Conservation (phyloP, 441 rosid genomes). For the Croton setiger region DNA sequence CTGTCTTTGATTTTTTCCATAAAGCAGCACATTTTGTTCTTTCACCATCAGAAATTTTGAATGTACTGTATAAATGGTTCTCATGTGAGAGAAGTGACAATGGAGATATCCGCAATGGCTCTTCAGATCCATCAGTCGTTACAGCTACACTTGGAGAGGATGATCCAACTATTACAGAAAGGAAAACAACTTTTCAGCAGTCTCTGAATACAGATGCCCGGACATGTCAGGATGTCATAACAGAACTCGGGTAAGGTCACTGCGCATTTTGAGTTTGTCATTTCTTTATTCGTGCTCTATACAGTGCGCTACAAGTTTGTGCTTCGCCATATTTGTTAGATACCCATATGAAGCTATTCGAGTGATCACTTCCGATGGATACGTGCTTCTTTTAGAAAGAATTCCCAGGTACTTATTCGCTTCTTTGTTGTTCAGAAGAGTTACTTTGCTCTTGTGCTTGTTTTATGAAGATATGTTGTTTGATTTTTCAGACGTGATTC, state of each 20-base stretch:
- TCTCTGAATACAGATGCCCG: slow-evolving; percentile 89
- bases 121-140: slow-evolving; percentile 37
- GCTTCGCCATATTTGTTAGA: slow-evolving; percentile 35
- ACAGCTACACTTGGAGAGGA: slow-evolving; percentile 60
- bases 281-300: slow-evolving; percentile 12
- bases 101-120: slow-evolving; percentile 21
- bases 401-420: slow-evolving; percentile 66
- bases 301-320: slow-evolving; percentile 10
- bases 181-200: slow-evolving; percentile 44
- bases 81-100: slow-evolving; percentile 28
- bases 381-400: slow-evolving; percentile 92
- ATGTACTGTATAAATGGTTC: slow-evolving; percentile 44
- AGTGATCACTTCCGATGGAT: slow-evolving; percentile 89
- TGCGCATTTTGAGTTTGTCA: slow-evolving; percentile 9
- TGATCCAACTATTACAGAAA: slow-evolving; percentile 58
- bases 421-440: slow-evolving; percentile 16
- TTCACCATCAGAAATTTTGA: slow-evolving; percentile 64
- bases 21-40: slow-evolving; percentile 68
- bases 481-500: slow-evolving; percentile 75
- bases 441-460: slow-evolving; percentile 18
- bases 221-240: slow-evolving; percentile 91
- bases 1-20: slow-evolving; percentile 73
- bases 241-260: slow-evolving; percentile 78
- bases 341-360: slow-evolving; percentile 96
- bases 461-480: slow-evolving; percentile 26